Conservation (phyloP, 2,329 filamentous ascomycete genomes). For the Lachnellula arida region DNA sequence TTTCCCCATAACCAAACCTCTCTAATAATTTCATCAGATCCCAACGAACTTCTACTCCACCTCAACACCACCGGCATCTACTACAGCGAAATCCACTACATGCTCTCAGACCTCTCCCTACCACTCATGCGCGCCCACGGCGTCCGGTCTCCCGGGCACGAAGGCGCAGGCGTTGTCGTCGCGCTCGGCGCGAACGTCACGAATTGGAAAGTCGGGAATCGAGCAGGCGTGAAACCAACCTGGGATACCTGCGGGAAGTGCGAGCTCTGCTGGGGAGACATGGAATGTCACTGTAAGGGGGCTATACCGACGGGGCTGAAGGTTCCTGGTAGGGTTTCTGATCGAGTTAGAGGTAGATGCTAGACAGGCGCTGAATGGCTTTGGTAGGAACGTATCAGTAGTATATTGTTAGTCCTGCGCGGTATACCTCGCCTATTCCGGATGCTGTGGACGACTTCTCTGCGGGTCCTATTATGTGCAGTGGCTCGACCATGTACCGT, state of each 20-base stretch:
- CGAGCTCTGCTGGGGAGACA: slow-evolving; percentile 45
- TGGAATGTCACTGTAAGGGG: slow-evolving; percentile 48
- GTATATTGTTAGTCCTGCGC: slow-evolving; percentile 51
- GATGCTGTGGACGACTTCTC: slow-evolving; percentile 50
- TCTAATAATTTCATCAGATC: slow-evolving; percentile 4
- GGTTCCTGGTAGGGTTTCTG: slow-evolving; percentile 30
- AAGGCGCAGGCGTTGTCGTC: slow-evolving; percentile 54
- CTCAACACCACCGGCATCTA: slow-evolving; percentile 56
- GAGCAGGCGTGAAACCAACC: slow-evolving; percentile 48
- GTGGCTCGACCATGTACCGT: slow-evolving; percentile 52
- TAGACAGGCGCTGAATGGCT: no score
- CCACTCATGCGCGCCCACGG: slow-evolving; percentile 43
- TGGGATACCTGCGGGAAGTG: slow-evolving; percentile 48
- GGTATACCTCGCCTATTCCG: slow-evolving; percentile 42
- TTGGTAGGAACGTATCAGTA: slow-evolving; percentile 50
- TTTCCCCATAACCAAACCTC: no score
- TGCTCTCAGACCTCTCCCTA: slow-evolving; percentile 48
- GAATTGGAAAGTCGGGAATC: slow-evolving; percentile 48
- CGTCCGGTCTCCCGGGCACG: slow-evolving; percentile 46
- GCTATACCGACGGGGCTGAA: slow-evolving; percentile 43
- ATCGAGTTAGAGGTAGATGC: no score
- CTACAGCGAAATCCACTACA: slow-evolving; percentile 53
- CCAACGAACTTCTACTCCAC: slow-evolving; percentile 50
- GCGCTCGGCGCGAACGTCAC: slow-evolving; percentile 50
- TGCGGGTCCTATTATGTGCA: slow-evolving; percentile 57